Conservation (phyloP, 2,329 filamentous ascomycete species). For the Stylonectria norvegica region DNA sequence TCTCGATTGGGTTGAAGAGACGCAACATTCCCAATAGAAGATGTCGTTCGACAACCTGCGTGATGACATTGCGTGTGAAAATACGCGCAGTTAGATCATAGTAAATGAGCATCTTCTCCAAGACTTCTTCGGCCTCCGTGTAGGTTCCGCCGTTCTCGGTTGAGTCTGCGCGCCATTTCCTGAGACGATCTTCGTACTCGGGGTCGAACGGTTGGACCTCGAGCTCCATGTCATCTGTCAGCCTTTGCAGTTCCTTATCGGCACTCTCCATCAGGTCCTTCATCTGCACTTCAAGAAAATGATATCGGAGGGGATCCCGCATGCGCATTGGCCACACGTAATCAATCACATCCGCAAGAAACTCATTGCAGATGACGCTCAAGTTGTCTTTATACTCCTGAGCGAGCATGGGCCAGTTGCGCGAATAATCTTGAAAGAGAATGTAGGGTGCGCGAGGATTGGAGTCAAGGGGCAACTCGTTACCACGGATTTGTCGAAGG, state of each 20-base stretch:
- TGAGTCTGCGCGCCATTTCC: slow-evolving; percentile 43
- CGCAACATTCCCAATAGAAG: slow-evolving; percentile 50
- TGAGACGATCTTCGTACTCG: slow-evolving; percentile 50
- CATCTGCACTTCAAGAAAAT: slow-evolving; percentile 49
- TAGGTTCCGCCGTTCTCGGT: slow-evolving; percentile 45
- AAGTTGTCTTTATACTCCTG: slow-evolving; percentile 54
- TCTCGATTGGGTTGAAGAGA: slow-evolving; percentile 51
- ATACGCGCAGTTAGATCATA: slow-evolving; percentile 51
- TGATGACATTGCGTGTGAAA: slow-evolving; percentile 52
- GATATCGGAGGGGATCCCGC: slow-evolving; percentile 47
- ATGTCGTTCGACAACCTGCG: slow-evolving; percentile 50
- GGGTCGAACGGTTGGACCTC: slow-evolving; percentile 53
- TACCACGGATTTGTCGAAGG: slow-evolving; percentile 48
- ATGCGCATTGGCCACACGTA: slow-evolving; percentile 50
- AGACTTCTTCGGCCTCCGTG: slow-evolving; percentile 49
- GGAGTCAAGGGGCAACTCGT: slow-evolving; percentile 50
- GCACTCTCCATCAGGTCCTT: slow-evolving; percentile 45
- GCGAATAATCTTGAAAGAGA: slow-evolving; percentile 51
- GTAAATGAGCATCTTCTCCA: slow-evolving; percentile 56
- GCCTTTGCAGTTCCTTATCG: slow-evolving; percentile 42
- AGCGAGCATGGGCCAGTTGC: slow-evolving; percentile 50
- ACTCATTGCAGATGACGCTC: slow-evolving; percentile 52
- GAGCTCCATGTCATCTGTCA: slow-evolving; percentile 50
- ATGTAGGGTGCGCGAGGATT: slow-evolving; percentile 53
- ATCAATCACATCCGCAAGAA: slow-evolving; percentile 49